Evolutionary conservation across 768 basidiomycete species (phyloP).

Genomic region (Boletus vinaceobasis): DNA sequence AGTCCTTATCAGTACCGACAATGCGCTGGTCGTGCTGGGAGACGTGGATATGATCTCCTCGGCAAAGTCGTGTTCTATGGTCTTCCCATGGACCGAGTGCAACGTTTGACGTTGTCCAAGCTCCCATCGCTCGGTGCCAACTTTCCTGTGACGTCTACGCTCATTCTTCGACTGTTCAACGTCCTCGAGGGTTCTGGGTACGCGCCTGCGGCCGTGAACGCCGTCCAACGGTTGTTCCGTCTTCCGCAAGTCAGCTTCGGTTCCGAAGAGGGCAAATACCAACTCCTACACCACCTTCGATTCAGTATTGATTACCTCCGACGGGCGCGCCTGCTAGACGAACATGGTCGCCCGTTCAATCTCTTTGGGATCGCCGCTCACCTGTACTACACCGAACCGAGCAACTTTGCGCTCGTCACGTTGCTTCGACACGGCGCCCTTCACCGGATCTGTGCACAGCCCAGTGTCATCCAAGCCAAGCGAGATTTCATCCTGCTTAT

Average conservation of each 20-base stretch:
- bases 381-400: constrained; percentile 64
- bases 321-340: constrained; percentile 51
- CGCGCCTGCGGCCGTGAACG: constrained; percentile 44
- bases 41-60: constrained; percentile 65
- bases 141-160: constrained; percentile 66
- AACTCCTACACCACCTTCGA: constrained; percentile 61
- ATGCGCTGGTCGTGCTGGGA: constrained; percentile 70
- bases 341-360: constrained; percentile 54
- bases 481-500: constrained; percentile 51
- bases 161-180: constrained; percentile 61
- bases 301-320: constrained; percentile 73
- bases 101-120: constrained; percentile 60
- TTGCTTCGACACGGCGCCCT: constrained; percentile 57
- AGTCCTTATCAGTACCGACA: constrained; percentile 53
- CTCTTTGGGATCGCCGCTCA: constrained; percentile 52
- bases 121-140: constrained; percentile 59
- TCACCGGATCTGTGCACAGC: constrained; percentile 51
- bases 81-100: constrained; percentile 57
- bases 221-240: constrained; percentile 50
- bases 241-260: constrained; percentile 59
- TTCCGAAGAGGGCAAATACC: constrained; percentile 51
- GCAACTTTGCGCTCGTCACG: constrained; percentile 61
- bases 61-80: constrained; percentile 76
- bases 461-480: constrained; percentile 39
- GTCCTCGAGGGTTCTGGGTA: constrained; percentile 59